A percentile compares a stretch with the other conserved stretches of the same genome.
These are phyloP conservation scores for Erysimum cheiranthoides DNA, from an alignment of 345 rosid species.

Conservation along the genomic window DNA sequence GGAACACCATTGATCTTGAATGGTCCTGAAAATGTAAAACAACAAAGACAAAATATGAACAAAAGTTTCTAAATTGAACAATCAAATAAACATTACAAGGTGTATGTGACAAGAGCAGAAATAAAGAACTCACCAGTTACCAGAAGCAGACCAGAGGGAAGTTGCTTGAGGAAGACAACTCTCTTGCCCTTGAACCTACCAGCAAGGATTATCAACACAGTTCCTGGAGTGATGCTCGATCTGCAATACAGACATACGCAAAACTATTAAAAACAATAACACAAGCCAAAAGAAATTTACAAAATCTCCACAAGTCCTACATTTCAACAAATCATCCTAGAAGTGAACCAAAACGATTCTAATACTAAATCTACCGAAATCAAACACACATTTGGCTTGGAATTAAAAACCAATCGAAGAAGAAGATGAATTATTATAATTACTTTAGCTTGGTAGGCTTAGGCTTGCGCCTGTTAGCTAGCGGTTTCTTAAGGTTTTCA, in stretches of 20 bases:
- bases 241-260: slow-evolving; percentile 42
- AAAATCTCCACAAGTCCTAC: slow-evolving; percentile 1
- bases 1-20: slow-evolving; percentile 85
- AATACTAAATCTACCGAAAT: background rate
- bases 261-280: background rate
- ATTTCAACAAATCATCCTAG: background rate
- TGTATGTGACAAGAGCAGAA: too few relatives aligned
- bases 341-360: background rate
- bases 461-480: slow-evolving; percentile 71
- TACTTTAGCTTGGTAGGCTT: slow-evolving; percentile 68
- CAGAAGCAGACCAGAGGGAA: slow-evolving; percentile 69
- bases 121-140: slow-evolving; percentile 53
- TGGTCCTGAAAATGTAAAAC: slow-evolving; percentile 53
- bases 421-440: background rate
- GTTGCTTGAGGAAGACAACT: slow-evolving; percentile 87
- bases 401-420: background rate
- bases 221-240: slow-evolving; percentile 76
- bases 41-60: background rate
- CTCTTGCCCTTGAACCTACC: slow-evolving; percentile 96
- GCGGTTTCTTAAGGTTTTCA: slow-evolving; percentile 87
- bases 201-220: slow-evolving; percentile 77
- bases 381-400: background rate
- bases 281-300: background rate
- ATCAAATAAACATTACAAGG: background rate
- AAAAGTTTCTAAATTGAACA: background rate